Conservation (phyloP, 768 basidiomycete species). For the Sutorius australiensis region DNA sequence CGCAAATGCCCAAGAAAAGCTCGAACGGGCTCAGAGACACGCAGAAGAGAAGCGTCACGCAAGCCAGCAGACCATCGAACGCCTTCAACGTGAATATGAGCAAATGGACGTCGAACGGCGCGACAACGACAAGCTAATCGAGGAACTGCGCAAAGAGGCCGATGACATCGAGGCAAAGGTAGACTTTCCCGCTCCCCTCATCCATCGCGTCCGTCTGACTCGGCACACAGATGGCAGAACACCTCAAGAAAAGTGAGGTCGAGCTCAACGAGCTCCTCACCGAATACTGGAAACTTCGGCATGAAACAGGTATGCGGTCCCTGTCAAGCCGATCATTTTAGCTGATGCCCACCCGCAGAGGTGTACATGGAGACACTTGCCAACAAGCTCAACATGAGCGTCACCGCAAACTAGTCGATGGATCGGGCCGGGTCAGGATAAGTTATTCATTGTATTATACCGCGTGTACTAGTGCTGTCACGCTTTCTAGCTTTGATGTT, state of each 20-base stretch:
- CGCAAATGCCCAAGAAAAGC: constrained; percentile 76
- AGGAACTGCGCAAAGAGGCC: constrained; percentile 70
- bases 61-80: constrained; percentile 71
- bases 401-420: constrained; percentile 23
- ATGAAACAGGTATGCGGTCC: constrained; percentile 57
- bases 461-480: constrained; percentile 9
- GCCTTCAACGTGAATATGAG: constrained; percentile 74
- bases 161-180: constrained; percentile 68
- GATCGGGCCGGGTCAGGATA: not conserved
- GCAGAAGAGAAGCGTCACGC: constrained; percentile 75
- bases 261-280: constrained; percentile 79
- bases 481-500: not conserved
- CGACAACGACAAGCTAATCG: constrained; percentile 75
- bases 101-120: constrained; percentile 72
- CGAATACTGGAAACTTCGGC: constrained; percentile 80
- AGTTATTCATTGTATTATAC: constrained; percentile 21
- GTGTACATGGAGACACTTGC: constrained; percentile 86
- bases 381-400: constrained; percentile 69
- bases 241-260: constrained; percentile 65
- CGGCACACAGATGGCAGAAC: constrained; percentile 64
- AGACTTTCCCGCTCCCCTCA: not conserved
- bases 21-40: constrained; percentile 73
- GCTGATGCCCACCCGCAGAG: constrained; percentile 40
- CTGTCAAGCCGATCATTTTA: not conserved
- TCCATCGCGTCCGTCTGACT: not conserved